Conservation (phyloP, 768 basidiomycete genomes). For the Lactarius hengduanensis region DNA sequence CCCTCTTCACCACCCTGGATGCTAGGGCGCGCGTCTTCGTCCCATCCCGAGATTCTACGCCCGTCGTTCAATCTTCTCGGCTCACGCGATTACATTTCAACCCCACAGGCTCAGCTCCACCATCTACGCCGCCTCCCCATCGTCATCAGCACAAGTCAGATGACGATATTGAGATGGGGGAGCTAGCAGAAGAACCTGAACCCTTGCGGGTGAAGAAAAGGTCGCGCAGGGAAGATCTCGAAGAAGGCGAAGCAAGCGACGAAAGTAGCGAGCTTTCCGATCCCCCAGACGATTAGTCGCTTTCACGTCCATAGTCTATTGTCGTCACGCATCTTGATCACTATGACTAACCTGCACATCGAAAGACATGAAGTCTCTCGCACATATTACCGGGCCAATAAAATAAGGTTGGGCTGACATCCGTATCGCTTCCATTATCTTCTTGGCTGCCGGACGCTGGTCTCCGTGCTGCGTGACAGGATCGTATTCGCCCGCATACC, state of each 20-base stretch:
- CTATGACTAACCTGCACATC: constrained; percentile 45
- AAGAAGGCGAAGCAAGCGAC: constrained; percentile 86
- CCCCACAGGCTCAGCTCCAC: constrained; percentile 25
- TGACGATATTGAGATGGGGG: constrained; percentile 91
- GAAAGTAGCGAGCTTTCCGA: constrained; percentile 76
- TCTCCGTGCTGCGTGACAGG: constrained; percentile 40
- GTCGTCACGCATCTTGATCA: constrained; percentile 14
- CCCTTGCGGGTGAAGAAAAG: constrained; percentile 52
- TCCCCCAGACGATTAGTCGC: constrained; percentile 55
- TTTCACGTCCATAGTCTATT: constrained; percentile 10
- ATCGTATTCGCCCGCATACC: constrained; percentile 70
- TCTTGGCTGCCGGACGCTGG: constrained; percentile 35
- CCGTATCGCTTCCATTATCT: constrained; percentile 63
- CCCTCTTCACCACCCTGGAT: constrained; percentile 36
- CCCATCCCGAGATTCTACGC: constrained; percentile 34
- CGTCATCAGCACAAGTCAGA: constrained; percentile 30
- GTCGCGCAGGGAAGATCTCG: constrained; percentile 61
- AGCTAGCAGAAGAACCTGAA: constrained; percentile 71
- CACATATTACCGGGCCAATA: constrained; percentile 60
- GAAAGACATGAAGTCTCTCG: constrained; percentile 72
- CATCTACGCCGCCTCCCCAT: constrained; percentile 25
- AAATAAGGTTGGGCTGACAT: constrained; percentile 54
- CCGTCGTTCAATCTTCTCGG: constrained; percentile 11
- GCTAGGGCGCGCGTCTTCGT: constrained; percentile 37
- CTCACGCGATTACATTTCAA: constrained; percentile 4